Base-by-base conservation (phyloP, 164 flowering plant genomes). In the Stephania cephalantha region DNA sequence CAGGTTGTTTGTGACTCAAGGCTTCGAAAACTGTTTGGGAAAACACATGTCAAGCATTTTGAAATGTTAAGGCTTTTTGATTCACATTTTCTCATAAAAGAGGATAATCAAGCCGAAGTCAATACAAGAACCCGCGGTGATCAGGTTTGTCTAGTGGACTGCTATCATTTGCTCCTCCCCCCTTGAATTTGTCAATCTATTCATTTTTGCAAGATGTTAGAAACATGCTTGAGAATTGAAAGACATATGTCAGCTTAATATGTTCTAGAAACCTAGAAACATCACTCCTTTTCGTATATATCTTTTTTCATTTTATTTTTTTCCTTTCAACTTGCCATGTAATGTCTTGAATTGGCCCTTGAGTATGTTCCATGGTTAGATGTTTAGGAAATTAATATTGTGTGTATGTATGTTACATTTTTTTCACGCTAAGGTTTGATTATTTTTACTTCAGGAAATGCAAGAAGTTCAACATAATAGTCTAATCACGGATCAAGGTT, bases 31-130 rank as follows among this genome's bases (percentile, higher is more conserved):
- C 78, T 94, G 50, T 96, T 96, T 80, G 92, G 98, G 20, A 96
- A 94, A 80, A 86, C 87, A 68, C 88, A 91, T 67, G 93, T 94
- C 42, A 95, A 92, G 67, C 99, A 96, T 82, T 89, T 96, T 82
- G 99, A 96, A 88, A 94, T 96, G 99, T 78, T 96, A 71, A 94
- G 90, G 84, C 93, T 91, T 83, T 91, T 96, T 66, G 97, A 92
- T 73, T 87, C 91, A 45, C 99, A 96, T 80, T 90, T 92, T 81
- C 84, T 90, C 71, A 22, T 81, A 46, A 90, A 88, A 81, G 90
- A 91, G 75, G 88, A 85, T 84, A 74, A 85, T 31, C 88, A 82
- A 44, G 80, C 73, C 22, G 90, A 88, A 78, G 78, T 84, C 76
- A 91, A 86, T 77, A 93, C 87, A 22, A 90, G 85, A 79, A 80